Evolutionary conservation across 495 filamentous ascomycete genomes (phyloP).

Genomic region (Amniculicola lignicola): DNA sequence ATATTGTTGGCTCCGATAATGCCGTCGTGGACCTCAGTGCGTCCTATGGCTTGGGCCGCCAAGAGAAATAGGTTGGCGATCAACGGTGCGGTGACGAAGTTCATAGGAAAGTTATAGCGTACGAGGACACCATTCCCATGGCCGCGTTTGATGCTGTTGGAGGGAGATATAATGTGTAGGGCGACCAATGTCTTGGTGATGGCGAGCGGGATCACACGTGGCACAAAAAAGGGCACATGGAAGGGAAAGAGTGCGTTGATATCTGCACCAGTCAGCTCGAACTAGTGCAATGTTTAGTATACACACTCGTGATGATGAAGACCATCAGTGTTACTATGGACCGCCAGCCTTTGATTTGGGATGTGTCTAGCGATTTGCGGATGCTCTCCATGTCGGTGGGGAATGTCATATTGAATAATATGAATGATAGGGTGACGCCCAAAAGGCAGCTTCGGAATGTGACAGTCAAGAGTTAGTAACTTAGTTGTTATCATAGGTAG

Average conservation of each 20-base stretch:
- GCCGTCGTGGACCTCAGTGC: slow-evolving; percentile 58
- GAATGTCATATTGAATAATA: too few relatives aligned
- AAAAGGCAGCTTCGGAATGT: too few relatives aligned
- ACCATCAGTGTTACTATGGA: slow-evolving; percentile 62
- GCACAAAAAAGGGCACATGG: slow-evolving; percentile 55
- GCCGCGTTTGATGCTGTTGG: slow-evolving; percentile 41
- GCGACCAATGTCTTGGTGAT: slow-evolving; percentile 44
- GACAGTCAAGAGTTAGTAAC: too few relatives aligned
- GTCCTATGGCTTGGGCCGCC: slow-evolving; percentile 58
- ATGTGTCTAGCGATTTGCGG: not conserved
- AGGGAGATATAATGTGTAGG: slow-evolving; percentile 51
- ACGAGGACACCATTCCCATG: slow-evolving; percentile 29
- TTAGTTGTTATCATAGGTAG: too few relatives aligned
- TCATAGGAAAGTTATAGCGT: slow-evolving; percentile 53
- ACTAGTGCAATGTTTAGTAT: not conserved
- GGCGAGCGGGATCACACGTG: slow-evolving; percentile 46
- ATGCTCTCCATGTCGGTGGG: not conserved
- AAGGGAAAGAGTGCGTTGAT: slow-evolving; percentile 63
- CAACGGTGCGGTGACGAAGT: slow-evolving; percentile 62
- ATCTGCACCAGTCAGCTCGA: slow-evolving; percentile 32
- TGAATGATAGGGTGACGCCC: too few relatives aligned
- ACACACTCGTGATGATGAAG: slow-evolving; percentile 53
- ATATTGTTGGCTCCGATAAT: slow-evolving; percentile 59
- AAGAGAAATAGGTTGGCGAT: slow-evolving; percentile 63
- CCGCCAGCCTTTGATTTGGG: slow-evolving; percentile 53